Evolutionary conservation across 306 rosid genomes (phyloP).

Genomic region (Mimosa pudica): DNA sequence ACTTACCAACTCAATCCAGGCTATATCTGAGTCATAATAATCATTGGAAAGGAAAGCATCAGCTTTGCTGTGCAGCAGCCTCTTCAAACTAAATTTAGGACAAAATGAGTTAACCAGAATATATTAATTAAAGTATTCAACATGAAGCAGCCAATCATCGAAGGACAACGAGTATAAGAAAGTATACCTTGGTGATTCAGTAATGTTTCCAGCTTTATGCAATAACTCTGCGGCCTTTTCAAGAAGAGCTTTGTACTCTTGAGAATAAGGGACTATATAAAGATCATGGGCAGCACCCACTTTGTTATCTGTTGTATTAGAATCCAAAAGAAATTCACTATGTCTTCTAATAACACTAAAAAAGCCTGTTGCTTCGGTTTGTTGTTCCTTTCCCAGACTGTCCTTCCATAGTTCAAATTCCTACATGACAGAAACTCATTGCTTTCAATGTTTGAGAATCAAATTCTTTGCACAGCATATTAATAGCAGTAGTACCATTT

Average conservation of each 20-base stretch:
- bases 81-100: constrained; percentile 70
- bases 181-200: constrained; percentile 67
- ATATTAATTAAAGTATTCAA: constrained; percentile 20
- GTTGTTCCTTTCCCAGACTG: constrained; percentile 63
- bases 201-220: constrained; percentile 77
- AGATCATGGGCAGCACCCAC: constrained; percentile 51
- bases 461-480: constrained; percentile 26
- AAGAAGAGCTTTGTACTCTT: constrained; percentile 76
- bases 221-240: constrained; percentile 73
- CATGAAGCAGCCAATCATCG: constrained; percentile 18
- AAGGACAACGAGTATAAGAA: constrained; percentile 21
- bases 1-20: constrained; percentile 97
- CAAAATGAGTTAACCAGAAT: constrained; percentile 31
- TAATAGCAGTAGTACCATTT: constrained; percentile 56
- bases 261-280: constrained; percentile 65
- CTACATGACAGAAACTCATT: constrained; percentile 49
- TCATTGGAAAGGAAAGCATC: constrained; percentile 90
- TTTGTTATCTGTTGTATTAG: constrained; percentile 37
- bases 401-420: constrained; percentile 84
- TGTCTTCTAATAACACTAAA: constrained; percentile 78
- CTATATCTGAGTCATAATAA: constrained; percentile 85
- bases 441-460: constrained; percentile 30
- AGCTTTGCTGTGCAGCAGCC: constrained; percentile 86
- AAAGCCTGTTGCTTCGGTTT: constrained; percentile 68
- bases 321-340: constrained; percentile 62